Conservation (phyloP, 805 yeast genomes). For the Starmerella sp. region DNA sequence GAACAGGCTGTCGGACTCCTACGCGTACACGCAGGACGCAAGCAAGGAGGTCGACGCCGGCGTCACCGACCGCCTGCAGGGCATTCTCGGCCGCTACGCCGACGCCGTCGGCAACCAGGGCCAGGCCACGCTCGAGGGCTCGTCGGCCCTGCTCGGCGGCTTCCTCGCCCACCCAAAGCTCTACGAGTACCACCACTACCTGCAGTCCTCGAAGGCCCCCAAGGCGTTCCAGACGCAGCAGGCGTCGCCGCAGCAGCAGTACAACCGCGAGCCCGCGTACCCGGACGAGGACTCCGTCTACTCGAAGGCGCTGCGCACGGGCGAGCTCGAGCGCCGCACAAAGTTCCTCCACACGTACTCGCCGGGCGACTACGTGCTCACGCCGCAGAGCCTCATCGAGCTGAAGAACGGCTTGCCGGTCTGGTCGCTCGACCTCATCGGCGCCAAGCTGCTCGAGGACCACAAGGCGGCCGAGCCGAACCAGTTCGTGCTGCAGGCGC, state of each 20-base stretch:
- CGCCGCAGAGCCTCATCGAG: conserved; percentile 82
- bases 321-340: conserved; percentile 77
- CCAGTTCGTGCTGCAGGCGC: conserved; percentile 57
- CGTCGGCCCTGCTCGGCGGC: conserved; percentile 62
- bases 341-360: conserved; percentile 87
- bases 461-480: conserved; percentile 41
- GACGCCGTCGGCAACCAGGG: conserved; percentile 43
- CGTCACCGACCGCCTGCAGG: conserved; percentile 77
- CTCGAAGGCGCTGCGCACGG: conserved; percentile 58
- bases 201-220: conserved; percentile 13
- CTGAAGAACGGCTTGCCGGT: conserved; percentile 42
- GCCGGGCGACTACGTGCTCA: conserved; percentile 79
- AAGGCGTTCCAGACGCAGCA: conserved; percentile 4
- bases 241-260: neutral
- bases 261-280: conserved; percentile 40
- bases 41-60: conserved; percentile 83
- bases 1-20: conserved; percentile 79
- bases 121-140: conserved; percentile 32
- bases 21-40: conserved; percentile 69
- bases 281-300: conserved; percentile 60
- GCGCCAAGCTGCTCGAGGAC: conserved; percentile 73
- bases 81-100: conserved; percentile 62
- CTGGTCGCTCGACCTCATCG: conserved; percentile 28
- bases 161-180: conserved; percentile 66
- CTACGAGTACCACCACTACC: conserved; percentile 79